Evolutionary conservation across 2,329 filamentous ascomycete species (phyloP).

Genomic region (Alternaria conjuncta): DNA sequence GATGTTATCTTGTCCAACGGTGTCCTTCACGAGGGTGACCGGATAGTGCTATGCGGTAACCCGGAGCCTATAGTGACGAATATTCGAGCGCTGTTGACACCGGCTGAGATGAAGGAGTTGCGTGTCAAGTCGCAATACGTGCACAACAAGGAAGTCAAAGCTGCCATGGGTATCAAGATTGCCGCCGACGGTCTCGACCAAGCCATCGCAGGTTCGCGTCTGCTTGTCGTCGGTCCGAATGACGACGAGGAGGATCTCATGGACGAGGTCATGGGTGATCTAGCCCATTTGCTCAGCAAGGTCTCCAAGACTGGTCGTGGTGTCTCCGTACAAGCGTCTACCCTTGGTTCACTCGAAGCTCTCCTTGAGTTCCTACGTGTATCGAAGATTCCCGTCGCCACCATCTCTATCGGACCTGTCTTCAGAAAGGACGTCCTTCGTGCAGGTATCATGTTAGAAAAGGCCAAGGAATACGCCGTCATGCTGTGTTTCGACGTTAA

Average conservation of each 20-base stretch:
- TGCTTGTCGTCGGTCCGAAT: slow-evolving; percentile 91
- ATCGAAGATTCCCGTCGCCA: slow-evolving; percentile 96
- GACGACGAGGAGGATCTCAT: slow-evolving; percentile 97
- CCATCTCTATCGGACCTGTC: slow-evolving; percentile 96
- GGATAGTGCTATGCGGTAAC: slow-evolving; percentile 94
- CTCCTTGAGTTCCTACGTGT: slow-evolving; percentile 93
- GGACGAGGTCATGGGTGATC: slow-evolving; percentile 94
- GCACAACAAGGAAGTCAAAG: slow-evolving; percentile 99
- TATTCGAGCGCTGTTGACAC: slow-evolving; percentile 91
- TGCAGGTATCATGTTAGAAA: slow-evolving; percentile 93
- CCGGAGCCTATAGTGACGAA: slow-evolving; percentile 95
- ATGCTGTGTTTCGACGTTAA: slow-evolving; percentile 99
- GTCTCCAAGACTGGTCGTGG: slow-evolving; percentile 92
- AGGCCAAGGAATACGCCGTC: slow-evolving; percentile 91
- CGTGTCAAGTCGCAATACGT: slow-evolving; percentile 96
- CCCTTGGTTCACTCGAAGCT: slow-evolving; percentile 94
- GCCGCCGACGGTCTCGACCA: slow-evolving; percentile 93
- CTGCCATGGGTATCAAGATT: slow-evolving; percentile 98
- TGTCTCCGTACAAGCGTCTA: slow-evolving; percentile 97
- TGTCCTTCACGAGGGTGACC: slow-evolving; percentile 90
- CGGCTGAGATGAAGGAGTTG: slow-evolving; percentile 89
- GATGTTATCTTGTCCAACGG: slow-evolving; percentile 97
- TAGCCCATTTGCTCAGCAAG: slow-evolving; percentile 87
- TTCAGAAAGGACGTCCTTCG: slow-evolving; percentile 98
- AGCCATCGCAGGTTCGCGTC: slow-evolving; percentile 92